phyloP scores from a whole-genome alignment of 2,329 filamentous ascomycete genomes.

The Nemania abortiva region DNA sequence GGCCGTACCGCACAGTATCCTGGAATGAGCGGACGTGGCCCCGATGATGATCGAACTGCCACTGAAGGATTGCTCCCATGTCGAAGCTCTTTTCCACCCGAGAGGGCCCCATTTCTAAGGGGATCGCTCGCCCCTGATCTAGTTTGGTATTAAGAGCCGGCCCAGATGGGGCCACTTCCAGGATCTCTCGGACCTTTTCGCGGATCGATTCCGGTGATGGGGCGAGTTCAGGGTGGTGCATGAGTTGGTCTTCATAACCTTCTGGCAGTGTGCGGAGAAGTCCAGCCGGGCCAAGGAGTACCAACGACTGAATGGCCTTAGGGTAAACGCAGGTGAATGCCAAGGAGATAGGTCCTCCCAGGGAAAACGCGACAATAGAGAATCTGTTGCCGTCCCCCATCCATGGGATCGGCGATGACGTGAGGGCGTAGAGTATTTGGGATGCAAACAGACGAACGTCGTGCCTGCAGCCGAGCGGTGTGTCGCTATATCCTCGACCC shows the following conservation, averaged over 20 bases:
- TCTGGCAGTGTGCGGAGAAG: conserved; percentile 41
- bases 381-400: conserved; percentile 35
- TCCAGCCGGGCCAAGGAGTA: conserved; percentile 42
- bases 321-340: conserved; percentile 39
- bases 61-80: conserved; percentile 41
- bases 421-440: conserved; percentile 38
- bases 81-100: conserved; percentile 42
- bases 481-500: conserved; percentile 48
- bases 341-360: conserved; percentile 42
- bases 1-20: conserved; percentile 42
- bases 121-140: conserved; percentile 22
- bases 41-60: conserved; percentile 45
- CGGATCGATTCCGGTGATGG: conserved; percentile 37
- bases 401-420: conserved; percentile 42
- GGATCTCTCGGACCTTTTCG: conserved; percentile 43
- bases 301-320: conserved; percentile 34
- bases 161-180: conserved; percentile 37
- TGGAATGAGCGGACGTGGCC: conserved; percentile 45
- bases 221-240: conserved; percentile 41
- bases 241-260: conserved; percentile 40
- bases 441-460: conserved; percentile 41
- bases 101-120: conserved; percentile 28
- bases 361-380: conserved; percentile 42
- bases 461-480: conserved; percentile 40
- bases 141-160: conserved; percentile 30